These are phyloP conservation scores for Colletotrichum sp. DNA, from an alignment of 2,329 filamentous ascomycete genomes.

Conservation along the genomic window DNA sequence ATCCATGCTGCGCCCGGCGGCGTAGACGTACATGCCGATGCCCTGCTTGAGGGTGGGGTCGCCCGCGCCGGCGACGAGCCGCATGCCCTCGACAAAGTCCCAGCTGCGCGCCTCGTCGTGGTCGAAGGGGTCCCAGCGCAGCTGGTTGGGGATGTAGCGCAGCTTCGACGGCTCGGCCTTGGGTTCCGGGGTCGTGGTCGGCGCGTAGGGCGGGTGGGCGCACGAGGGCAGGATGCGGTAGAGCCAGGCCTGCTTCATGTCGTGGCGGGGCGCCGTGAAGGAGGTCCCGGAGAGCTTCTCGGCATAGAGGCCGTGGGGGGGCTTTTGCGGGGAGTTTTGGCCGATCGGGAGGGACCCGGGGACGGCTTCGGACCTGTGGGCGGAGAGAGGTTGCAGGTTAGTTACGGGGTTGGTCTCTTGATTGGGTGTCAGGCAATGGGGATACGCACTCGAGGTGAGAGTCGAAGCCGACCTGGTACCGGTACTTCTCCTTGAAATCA, in stretches of 20 bases:
- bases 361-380: conserved; percentile 73
- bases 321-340: conserved; percentile 83
- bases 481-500: conserved; percentile 62
- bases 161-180: conserved; percentile 46
- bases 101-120: conserved; percentile 60
- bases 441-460: conserved; percentile 73
- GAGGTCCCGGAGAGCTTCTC: conserved; percentile 79
- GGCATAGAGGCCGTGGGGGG: conserved; percentile 78
- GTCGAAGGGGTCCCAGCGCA: conserved; percentile 81
- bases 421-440: not conserved
- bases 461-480: conserved; percentile 80
- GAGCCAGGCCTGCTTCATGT: conserved; percentile 75
- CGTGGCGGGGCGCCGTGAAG: conserved; percentile 71
- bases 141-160: conserved; percentile 79
- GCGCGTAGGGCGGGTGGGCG: conserved; percentile 61
- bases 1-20: conserved; percentile 79
- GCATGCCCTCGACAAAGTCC: conserved; percentile 63
- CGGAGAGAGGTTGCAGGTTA: not conserved
- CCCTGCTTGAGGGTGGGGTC: conserved; percentile 81
- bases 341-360: conserved; percentile 75
- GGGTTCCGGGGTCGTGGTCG: conserved; percentile 38
- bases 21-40: conserved; percentile 81
- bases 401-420: not conserved
- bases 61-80: conserved; percentile 78
- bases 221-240: conserved; percentile 73